A percentile compares a stretch with the other conserved stretches of the same genome.
Evolutionary conservation across 108 stramenopile species (phyloP).

Genomic region (Bacterosira constricta): DNA sequence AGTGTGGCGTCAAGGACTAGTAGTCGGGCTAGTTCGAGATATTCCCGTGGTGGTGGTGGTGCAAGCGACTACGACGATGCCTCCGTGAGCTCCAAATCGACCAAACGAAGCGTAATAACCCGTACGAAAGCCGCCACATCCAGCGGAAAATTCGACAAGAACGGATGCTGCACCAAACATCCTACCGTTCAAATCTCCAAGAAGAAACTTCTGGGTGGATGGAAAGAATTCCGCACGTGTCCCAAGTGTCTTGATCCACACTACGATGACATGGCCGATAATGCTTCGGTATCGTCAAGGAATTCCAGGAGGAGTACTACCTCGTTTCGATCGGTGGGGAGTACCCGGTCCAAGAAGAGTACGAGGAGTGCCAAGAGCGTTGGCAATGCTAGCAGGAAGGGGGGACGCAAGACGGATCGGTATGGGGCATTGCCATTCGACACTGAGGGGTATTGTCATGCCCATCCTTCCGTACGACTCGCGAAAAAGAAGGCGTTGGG

Average conservation of each 20-base stretch:
- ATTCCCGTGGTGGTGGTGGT: neutral
- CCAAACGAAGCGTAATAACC: constrained; percentile 23
- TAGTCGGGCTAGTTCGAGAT: constrained; percentile 1
- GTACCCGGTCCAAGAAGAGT: constrained; percentile 3
- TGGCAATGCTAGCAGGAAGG: constrained; percentile 28
- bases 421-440: constrained; percentile 47
- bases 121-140: constrained; percentile 31
- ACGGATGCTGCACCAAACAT: constrained; percentile 49
- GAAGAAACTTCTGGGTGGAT: constrained; percentile 47
- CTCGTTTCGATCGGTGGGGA: no score
- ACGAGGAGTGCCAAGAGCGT: constrained; percentile 18
- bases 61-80: neutral
- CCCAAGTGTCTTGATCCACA: constrained; percentile 44
- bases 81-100: constrained; percentile 20
- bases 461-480: constrained; percentile 37
- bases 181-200: constrained; percentile 43
- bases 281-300: constrained; percentile 8
- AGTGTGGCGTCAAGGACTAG: constrained; percentile 1
- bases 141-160: constrained; percentile 43
- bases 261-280: constrained; percentile 44
- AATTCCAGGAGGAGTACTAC: neutral
- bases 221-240: constrained; percentile 46
- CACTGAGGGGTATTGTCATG: constrained; percentile 48
- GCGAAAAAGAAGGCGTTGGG: constrained; percentile 53
- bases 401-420: constrained; percentile 38